Evolutionary conservation across 2,329 filamentous ascomycete species (phyloP).

Genomic region (Thyridium curvatum): DNA sequence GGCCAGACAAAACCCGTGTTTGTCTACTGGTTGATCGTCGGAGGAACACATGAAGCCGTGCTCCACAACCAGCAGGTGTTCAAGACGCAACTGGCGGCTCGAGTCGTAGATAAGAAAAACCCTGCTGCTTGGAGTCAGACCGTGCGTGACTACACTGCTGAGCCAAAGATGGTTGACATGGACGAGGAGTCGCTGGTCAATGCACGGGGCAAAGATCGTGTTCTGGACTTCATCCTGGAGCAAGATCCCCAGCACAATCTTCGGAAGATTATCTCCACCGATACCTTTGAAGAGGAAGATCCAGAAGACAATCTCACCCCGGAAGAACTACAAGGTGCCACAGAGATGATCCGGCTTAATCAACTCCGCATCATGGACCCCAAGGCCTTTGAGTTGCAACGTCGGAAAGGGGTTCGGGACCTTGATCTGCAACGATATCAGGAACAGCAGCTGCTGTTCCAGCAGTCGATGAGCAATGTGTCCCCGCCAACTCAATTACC

Average conservation of each 20-base stretch:
- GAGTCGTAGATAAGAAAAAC: constrained; percentile 80
- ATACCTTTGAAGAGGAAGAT: constrained; percentile 68
- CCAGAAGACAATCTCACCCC: constrained; percentile 50
- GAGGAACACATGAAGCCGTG: constrained; percentile 72
- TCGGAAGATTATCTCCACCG: constrained; percentile 56
- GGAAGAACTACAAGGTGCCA: constrained; percentile 53
- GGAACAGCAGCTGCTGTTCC: no score
- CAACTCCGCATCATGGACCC: constrained; percentile 8
- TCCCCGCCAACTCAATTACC: no score
- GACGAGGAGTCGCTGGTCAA: constrained; percentile 42
- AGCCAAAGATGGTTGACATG: constrained; percentile 39
- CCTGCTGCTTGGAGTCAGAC: constrained; percentile 60
- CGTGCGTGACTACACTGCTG: constrained; percentile 50
- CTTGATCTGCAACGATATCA: no score
- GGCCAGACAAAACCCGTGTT: constrained; percentile 76
- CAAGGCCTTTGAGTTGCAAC: no score
- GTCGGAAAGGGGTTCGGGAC: no score
- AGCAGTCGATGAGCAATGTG: no score
- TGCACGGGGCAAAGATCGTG: constrained; percentile 55
- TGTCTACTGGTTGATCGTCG: constrained; percentile 75
- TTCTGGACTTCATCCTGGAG: constrained; percentile 46
- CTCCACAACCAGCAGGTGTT: constrained; percentile 71
- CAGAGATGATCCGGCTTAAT: constrained; percentile 23
- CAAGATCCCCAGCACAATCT: constrained; percentile 32
- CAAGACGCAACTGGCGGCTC: constrained; percentile 72